These are phyloP conservation scores for Chalara sp. DNA, from an alignment of 2,329 filamentous ascomycete species.

Conservation along the genomic window DNA sequence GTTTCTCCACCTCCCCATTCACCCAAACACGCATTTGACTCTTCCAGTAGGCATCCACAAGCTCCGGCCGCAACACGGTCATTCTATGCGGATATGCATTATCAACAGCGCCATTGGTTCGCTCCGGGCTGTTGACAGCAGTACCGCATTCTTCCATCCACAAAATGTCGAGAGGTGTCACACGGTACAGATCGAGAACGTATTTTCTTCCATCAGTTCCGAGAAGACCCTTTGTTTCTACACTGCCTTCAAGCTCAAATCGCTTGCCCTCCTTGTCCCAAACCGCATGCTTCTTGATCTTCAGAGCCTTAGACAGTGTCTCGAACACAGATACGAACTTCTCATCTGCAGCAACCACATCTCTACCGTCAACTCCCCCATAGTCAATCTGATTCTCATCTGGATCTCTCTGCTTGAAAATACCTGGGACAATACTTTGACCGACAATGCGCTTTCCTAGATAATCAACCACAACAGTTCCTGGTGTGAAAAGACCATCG, in stretches of 20 bases:
- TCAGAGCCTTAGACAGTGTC: slow-evolving; percentile 83
- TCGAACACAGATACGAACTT: slow-evolving; percentile 78
- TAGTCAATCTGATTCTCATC: slow-evolving; percentile 99
- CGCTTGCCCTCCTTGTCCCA: slow-evolving; percentile 95
- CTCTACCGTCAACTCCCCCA: slow-evolving; percentile 94
- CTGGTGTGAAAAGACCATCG: slow-evolving; percentile 86
- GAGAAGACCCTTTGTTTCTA: slow-evolving; percentile 96
- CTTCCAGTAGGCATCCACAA: slow-evolving; percentile 81
- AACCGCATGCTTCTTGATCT: slow-evolving; percentile 89
- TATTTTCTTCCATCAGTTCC: slow-evolving; percentile 96
- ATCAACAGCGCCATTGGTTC: slow-evolving; percentile 23
- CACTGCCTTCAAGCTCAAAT: slow-evolving; percentile 88
- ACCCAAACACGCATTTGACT: slow-evolving; percentile 86
- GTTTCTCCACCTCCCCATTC: slow-evolving; percentile 65
- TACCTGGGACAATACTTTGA: slow-evolving; percentile 96
- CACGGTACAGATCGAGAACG: slow-evolving; percentile 91
- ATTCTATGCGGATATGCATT: slow-evolving; percentile 80
- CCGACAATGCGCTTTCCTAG: slow-evolving; percentile 94
- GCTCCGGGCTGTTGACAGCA: slow-evolving; percentile 28
- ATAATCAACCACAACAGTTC: slow-evolving; percentile 94
- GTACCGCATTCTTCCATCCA: slow-evolving; percentile 78
- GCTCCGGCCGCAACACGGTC: slow-evolving; percentile 85
- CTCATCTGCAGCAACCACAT: slow-evolving; percentile 85
- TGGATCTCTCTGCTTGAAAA: slow-evolving; percentile 96
- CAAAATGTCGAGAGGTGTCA: slow-evolving; percentile 82